A percentile compares a stretch with the other conserved stretches of the same genome.
Conservation (phyloP, 179 eudicot genomes). For the Vitellaria paradoxa region DNA sequence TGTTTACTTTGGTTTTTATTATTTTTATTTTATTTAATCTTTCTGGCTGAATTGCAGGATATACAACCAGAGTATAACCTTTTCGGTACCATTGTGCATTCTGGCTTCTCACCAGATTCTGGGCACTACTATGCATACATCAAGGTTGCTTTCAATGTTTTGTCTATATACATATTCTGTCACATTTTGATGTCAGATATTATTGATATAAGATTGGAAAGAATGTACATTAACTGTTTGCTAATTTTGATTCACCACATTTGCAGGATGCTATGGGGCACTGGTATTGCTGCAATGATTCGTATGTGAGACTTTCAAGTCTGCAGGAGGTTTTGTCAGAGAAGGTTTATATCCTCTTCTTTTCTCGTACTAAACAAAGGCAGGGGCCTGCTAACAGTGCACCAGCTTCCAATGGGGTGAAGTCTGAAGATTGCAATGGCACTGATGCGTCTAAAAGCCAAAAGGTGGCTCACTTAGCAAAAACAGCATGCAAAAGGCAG, state of each 20-base stretch:
- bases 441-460: conserved; percentile 29
- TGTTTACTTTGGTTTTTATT: neutral
- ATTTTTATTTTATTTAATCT: neutral
- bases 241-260: conserved; percentile 20
- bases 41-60: conserved; percentile 59
- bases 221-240: neutral
- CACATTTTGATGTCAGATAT: conserved; percentile 1
- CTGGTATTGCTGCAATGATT: conserved; percentile 99
- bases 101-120: conserved; percentile 90
- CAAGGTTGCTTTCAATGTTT: conserved; percentile 48
- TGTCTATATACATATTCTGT: neutral
- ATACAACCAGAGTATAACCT: conserved; percentile 80
- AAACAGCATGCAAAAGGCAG: conserved; percentile 27
- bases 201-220: neutral
- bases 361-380: conserved; percentile 74
- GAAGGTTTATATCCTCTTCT: conserved; percentile 92
- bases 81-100: conserved; percentile 94
- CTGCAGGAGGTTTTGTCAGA: conserved; percentile 84
- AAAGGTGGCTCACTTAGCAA: conserved; percentile 25
- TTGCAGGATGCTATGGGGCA: conserved; percentile 78
- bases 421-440: conserved; percentile 48
- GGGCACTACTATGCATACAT: conserved; percentile 97
- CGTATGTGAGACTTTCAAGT: conserved; percentile 62
- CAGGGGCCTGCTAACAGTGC: conserved; percentile 40
- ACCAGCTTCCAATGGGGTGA: conserved; percentile 50